phyloP scores from a whole-genome alignment of 768 basidiomycete genomes.

The Suillus plorans region DNA sequence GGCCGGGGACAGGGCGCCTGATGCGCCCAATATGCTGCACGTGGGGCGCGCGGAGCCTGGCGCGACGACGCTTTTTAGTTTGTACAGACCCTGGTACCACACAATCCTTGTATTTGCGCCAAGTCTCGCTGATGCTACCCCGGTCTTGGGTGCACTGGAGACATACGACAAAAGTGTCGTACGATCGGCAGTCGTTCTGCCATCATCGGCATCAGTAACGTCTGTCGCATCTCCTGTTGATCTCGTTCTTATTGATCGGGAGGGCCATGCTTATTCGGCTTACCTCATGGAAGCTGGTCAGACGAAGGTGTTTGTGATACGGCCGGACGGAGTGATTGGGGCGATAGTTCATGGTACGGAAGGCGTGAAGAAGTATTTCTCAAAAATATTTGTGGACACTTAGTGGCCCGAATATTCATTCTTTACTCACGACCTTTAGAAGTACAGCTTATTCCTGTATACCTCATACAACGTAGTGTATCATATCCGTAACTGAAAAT shows the following conservation, averaged over 20 bases:
- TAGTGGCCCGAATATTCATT: not conserved
- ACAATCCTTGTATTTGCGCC: conserved; percentile 31
- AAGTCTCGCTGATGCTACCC: conserved; percentile 5
- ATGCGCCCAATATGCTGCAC: conserved; percentile 34
- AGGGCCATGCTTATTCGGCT: conserved; percentile 35
- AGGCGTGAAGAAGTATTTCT: conserved; percentile 14
- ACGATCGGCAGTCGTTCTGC: conserved; percentile 4
- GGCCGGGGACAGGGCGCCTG: conserved; percentile 49
- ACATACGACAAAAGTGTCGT: not conserved
- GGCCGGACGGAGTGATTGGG: conserved; percentile 45
- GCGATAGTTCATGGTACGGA: conserved; percentile 29
- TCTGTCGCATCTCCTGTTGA: conserved; percentile 15
- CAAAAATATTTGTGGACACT: conserved; percentile 11
- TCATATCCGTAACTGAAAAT: not conserved
- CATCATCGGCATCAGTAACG: not conserved
- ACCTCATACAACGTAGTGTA: not conserved
- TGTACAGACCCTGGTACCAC: conserved; percentile 27
- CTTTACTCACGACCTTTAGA: not conserved
- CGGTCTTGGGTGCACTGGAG: not conserved
- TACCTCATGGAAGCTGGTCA: conserved; percentile 35
- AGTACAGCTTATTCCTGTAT: not conserved
- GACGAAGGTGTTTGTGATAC: conserved; percentile 32
- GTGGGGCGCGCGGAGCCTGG: conserved; percentile 1
- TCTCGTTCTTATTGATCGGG: conserved; percentile 33
- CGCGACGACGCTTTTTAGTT: conserved; percentile 24